Evolutionary conservation across 2,329 filamentous ascomycete species (phyloP).

Genomic region (Sarocladium kiliense): DNA sequence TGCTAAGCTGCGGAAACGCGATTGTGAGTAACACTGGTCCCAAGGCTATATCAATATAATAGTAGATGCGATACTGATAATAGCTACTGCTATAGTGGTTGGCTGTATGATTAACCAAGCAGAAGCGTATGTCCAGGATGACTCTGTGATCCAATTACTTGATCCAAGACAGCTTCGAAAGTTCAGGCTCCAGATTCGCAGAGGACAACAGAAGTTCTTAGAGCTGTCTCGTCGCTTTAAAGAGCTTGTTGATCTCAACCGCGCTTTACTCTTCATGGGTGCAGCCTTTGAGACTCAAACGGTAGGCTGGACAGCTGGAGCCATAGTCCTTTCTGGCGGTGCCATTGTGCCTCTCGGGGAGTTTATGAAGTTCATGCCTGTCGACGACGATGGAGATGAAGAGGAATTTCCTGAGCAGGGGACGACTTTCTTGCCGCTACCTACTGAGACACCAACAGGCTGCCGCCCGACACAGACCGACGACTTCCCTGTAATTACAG

Average conservation of each 20-base stretch:
- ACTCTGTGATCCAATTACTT: not conserved
- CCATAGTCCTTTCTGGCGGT: not conserved
- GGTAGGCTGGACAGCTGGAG: not conserved
- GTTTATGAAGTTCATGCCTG: not conserved
- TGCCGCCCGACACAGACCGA: not conserved
- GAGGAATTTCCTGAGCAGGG: not conserved
- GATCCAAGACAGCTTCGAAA: not conserved
- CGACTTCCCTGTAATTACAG: not conserved
- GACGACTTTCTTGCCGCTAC: not conserved
- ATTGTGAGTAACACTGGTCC: not conserved
- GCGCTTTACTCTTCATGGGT: not conserved
- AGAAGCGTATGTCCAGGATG: not conserved
- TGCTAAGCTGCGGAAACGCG: not conserved
- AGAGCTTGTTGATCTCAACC: not conserved
- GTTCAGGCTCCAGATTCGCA: not conserved
- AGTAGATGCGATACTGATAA: no score
- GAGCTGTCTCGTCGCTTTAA: not conserved
- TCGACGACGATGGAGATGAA: not conserved
- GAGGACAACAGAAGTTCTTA: not conserved
- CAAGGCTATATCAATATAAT: not conserved
- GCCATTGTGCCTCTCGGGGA: not conserved
- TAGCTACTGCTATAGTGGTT: not conserved
- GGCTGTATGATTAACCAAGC: not conserved
- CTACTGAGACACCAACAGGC: not conserved
- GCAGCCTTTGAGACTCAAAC: constrained; percentile 1